Base-by-base conservation (phyloP, 1,139 yeast genomes). In the Pichia cactophila region DNA sequence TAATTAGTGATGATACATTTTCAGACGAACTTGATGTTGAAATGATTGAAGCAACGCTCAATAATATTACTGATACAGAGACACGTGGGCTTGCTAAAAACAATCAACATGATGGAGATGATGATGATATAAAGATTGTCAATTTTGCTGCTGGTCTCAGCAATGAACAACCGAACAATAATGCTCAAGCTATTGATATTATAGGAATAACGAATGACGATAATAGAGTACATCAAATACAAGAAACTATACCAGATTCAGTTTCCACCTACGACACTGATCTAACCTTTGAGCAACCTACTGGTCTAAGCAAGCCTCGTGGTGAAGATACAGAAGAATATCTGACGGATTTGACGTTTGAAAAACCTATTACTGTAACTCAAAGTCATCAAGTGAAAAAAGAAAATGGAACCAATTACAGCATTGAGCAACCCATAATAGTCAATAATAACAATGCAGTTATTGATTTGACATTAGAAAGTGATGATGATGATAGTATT, bases 11-110 rank as follows among this genome's bases (percentile, higher is more conserved):
- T n/a, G 49, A 46, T 20, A 29, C 45, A 1, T 46, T 46, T 31
- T 42, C 45, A 20, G 49, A 46, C 28, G 49, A 42, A 5, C 42
- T 36, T 17, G 38, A 36, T n/a, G 17, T 46, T 20, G 38, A 31
- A 31, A 31, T 31, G 35, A 31, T 31, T 31, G 35, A 31, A 31
- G n/a, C 35, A 12, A 31, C 35, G 3, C 35, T 14, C 4, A 31
- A 11, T 5, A 31, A 12, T 12, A 12, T 5, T 16, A 35, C 38
- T 16, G 10, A 20, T 2, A 8, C 23, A 35, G 16, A 35, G 16
- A 16, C 11, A 23, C 26, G 16, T 10, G 7, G 7, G 6, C 9
- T 16, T 35, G 38, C 10, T 35, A 23, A 35, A 14, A 31, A 31
- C 12, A 31, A 5, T 5, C 7, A 14, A 10, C n/a, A 31, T 31